Evolutionary conservation across 495 filamentous ascomycete species (phyloP).

Genomic region (Aspergillus biplanus): DNA sequence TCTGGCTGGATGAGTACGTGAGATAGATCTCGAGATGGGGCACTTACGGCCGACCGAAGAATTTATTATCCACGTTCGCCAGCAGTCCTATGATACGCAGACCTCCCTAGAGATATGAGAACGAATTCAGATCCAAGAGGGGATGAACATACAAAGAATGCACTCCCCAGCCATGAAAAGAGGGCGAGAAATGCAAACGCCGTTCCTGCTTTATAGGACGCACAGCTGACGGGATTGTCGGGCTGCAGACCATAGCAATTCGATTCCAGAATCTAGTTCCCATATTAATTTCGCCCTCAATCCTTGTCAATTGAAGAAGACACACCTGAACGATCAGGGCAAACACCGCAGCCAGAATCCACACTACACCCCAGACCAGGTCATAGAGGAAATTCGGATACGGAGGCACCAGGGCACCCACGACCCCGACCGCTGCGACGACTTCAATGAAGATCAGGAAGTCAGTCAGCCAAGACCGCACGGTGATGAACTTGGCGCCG

Average conservation of each 20-base stretch:
- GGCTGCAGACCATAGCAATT: conserved; percentile 15
- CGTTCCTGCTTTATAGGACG: conserved; percentile 17
- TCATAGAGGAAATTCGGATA: conserved; percentile 19
- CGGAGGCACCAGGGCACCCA: conserved; percentile 14
- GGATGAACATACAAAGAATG: conserved; percentile 8
- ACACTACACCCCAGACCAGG: conserved; percentile 9
- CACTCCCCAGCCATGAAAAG: conserved; percentile 9
- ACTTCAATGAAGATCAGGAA: conserved; percentile 10
- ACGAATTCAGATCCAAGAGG: no score
- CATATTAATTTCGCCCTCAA: background rate
- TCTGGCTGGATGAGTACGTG: no score
- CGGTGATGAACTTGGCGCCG: conserved; percentile 5
- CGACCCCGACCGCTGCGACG: background rate
- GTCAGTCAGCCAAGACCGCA: background rate
- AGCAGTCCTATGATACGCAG: no score
- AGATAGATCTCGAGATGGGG: no score
- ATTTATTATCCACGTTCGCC: no score
- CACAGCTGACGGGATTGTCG: background rate
- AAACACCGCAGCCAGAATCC: conserved; percentile 3
- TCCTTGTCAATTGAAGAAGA: background rate
- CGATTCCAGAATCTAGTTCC: conserved; percentile 12
- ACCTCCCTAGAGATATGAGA: no score
- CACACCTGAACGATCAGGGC: conserved; percentile 16
- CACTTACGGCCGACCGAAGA: no score
- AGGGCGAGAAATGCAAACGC: conserved; percentile 15